Evolutionary conservation across 331 rosid genomes (phyloP), one percentile per base, ranked within the genome.

Genomic region (Prunus yedoensis): DNA sequence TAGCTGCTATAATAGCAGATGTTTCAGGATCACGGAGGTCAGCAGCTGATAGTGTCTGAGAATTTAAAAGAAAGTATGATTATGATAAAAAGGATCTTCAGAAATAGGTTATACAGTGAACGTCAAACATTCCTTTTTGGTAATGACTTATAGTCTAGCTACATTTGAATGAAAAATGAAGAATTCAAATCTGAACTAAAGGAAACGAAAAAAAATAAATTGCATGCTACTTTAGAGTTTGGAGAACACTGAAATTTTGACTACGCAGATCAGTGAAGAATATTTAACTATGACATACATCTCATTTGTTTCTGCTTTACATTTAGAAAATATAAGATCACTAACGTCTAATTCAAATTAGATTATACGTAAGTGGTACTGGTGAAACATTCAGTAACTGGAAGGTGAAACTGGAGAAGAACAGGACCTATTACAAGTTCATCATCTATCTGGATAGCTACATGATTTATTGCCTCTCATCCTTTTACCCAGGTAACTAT

Each of bases 31-130:
- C 82, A 4, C 90, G 89, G 25, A 90, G 89, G 47, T 94, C 99
- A 21, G 78, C 73, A 27, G 97, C 97, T 11, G 90, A 85, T 16
- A 94, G 91, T 59, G 99, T 94, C 99, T 94, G 81, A 4, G 81
- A 73, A 78, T 45, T 41, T 3, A 53, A 73, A 12, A 71, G 14
- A 8, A 25, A 16, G 47, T 41, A 16, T 43, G 38, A 53, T 30
- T 56, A 50, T 4, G 38, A 30, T 18, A 47, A 47, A 47, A 15
- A 17, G 7, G 50, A 25, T 41, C 43, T 52, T 23, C 52, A 43
- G 30, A 47, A 38, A 53, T 3, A 47, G 28, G n/a, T 12, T 18
- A 38, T 10, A 41, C 5, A 21, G 66, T 32, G n/a, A 35, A 65
- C 70, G 52, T 73, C 74, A n/a, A 38, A 4, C 2, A 17, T 28